Base-by-base conservation (phyloP, 768 basidiomycete genomes). In the Tricholoma furcatifolium region DNA sequence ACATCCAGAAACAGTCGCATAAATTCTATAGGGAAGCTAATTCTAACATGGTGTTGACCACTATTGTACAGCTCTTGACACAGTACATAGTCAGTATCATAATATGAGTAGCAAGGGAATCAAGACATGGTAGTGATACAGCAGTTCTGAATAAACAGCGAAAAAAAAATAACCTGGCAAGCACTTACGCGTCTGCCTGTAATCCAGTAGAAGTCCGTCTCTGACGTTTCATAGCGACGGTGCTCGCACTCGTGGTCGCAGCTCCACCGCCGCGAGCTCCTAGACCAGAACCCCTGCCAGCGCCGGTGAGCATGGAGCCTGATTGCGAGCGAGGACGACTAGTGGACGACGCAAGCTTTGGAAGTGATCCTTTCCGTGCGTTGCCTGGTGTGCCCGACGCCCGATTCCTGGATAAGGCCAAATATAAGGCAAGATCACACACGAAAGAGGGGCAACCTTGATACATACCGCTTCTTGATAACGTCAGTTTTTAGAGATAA, bases 401-500 rank as follows among this genome's bases (percentile, higher is more conserved):
- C 39, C 90, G 85, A 67, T 92, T 92, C 64, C 90, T 92, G 63
- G 24, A 51, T 14, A 31, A 43, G 15, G 24, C 11, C 49, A 6
- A 4, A 10, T 34, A 10, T 40, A 24, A 45, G 32, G 20, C 54
- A 21, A 34, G 4, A 4, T 53, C 55, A 43, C 53, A 24, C 49
- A 41, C 41, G 59, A 24, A 53, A 21, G 20, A 53, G 40, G 31
- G 30, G 43, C n/a, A n/a, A n/a, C n/a, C n/a, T 30, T 31, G 48
- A 15, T 47, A 53, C 73, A 20, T 61, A 91, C 91, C 91, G 78
- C 76, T 97, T 98, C 85, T 98, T 97, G 72, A 96, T 97, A 42
- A 95, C 88, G 67, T 98, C 93, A 39, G 95, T 98, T 80, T 97
- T 97, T 56, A 98, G 80, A 35, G 93, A 95, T 58, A 96, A 74